These are phyloP conservation scores for Penicillium coprophilum DNA, from an alignment of 495 filamentous ascomycete species.

Conservation along the genomic window DNA sequence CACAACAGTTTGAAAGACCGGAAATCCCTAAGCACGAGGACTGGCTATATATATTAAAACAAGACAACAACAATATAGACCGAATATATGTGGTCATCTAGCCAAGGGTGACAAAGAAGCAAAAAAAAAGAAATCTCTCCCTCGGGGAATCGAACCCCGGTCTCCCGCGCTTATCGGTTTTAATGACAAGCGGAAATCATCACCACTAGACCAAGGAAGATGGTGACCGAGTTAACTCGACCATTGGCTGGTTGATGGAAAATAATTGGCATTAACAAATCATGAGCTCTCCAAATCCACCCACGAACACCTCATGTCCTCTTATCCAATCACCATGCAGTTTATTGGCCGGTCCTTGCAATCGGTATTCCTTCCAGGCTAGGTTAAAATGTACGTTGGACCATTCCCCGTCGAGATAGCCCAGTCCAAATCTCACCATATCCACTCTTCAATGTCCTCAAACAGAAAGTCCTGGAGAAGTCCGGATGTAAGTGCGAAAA, in stretches of 20 bases:
- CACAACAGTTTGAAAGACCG: conserved; percentile 42
- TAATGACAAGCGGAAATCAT: conserved; percentile 58
- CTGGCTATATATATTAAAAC: too few relatives aligned
- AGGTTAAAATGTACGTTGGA: neutral
- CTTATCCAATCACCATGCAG: neutral
- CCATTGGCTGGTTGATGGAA: conserved; percentile 26
- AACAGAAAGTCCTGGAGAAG: conserved; percentile 22
- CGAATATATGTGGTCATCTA: too few relatives aligned
- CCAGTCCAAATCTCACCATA: neutral
- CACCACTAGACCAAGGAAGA: conserved; percentile 51
- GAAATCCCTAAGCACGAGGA: too few relatives aligned
- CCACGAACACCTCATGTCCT: neutral
- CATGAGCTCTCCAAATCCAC: neutral
- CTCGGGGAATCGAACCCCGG: conserved; percentile 56
- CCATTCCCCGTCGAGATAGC: neutral
- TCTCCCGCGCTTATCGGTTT: conserved; percentile 48
- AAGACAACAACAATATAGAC: too few relatives aligned
- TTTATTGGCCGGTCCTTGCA: conserved; percentile 1
- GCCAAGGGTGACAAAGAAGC: too few relatives aligned
- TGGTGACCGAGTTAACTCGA: conserved; percentile 29
- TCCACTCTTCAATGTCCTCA: neutral
- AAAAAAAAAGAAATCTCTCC: conserved; percentile 40
- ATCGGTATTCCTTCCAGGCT: neutral
- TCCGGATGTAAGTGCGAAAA: neutral
- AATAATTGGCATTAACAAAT: neutral